Base-by-base conservation (phyloP, 2,329 filamentous ascomycete species). In the Pleurostoma richardsiae region DNA sequence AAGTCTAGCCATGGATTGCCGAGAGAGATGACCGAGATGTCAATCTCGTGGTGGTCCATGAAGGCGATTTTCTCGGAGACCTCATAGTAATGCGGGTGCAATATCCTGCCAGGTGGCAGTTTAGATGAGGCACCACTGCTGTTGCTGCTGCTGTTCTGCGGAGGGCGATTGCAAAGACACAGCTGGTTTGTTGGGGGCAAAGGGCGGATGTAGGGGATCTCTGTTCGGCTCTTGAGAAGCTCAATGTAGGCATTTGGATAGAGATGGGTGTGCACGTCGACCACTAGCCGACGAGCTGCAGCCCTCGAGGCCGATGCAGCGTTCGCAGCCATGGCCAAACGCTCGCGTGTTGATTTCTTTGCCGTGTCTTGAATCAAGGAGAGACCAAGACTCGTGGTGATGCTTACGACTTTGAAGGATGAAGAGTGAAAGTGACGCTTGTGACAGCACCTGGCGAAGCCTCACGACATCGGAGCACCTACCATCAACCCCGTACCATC, bases 1-100 rank as follows among this genome's bases (percentile, higher is more conserved):
- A 92, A 95, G 63, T 95, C 90, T 3, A 95, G 74, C 90, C 90
- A 95, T 0, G 90, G 90, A 57, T 95, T 95, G 6, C 89, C 89
- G 11, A 95, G 79, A 0, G 86, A 91, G 50, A 95, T 82, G 40
- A 95, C 86, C 2, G 86, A 91, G 52, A 84, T 80, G 62, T 85
- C 79, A 59, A 95, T 95, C 44, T 72, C 72, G 65, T 95, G 90
- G 29, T 74, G 76, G 60, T 88, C 77, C 90, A 95, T 95, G 69
- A 95, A 95, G 28, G 79, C 74, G 19, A 94, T 74, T 59, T 94
- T 95, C 56, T 87, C 74, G 10, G 73, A 69, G 47, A 92, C 83
- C 44, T 88, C 86, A 51, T 83, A 88, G 72, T 90, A 95, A 52
- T 89, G 86, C 1, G 83, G 73, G 28, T 88, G 90, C 42, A 95